These are phyloP conservation scores for Pseudopediastrum boryanum DNA, from an alignment of 139 green algal species.

Conservation along the genomic window DNA sequence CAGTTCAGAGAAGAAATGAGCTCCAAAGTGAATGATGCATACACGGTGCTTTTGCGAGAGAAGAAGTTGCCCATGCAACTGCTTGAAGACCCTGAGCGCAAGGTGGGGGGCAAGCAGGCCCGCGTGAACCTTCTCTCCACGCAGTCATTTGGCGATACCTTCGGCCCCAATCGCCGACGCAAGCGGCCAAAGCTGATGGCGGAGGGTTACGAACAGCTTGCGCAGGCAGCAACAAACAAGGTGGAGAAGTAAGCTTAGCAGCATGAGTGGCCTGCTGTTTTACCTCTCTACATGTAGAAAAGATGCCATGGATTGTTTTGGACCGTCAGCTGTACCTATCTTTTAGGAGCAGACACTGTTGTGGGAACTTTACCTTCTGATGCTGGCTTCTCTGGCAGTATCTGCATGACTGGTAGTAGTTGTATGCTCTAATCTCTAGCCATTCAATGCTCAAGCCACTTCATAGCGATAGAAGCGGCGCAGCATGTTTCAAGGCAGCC, in stretches of 20 bases:
- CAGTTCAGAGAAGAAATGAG: conserved; percentile 95
- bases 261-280: too few relatives aligned
- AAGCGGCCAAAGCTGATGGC: conserved; percentile 86
- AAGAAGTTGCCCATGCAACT: conserved; percentile 96
- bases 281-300: too few relatives aligned
- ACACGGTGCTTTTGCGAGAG: conserved; percentile 93
- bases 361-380: too few relatives aligned
- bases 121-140: conserved; percentile 80
- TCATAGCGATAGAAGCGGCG: too few relatives aligned
- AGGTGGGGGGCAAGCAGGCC: conserved; percentile 51
- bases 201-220: conserved; percentile 75
- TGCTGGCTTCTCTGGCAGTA: too few relatives aligned
- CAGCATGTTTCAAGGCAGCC: too few relatives aligned
- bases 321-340: too few relatives aligned
- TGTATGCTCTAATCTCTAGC: too few relatives aligned
- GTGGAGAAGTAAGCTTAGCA: conserved; percentile 41
- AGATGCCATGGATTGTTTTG: too few relatives aligned
- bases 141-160: conserved; percentile 86
- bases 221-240: conserved; percentile 46
- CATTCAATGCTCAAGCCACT: too few relatives aligned
- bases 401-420: too few relatives aligned
- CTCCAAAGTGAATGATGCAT: conserved; percentile 88
- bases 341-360: too few relatives aligned
- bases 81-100: conserved; percentile 86
- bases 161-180: conserved; percentile 78